Evolutionary conservation across 768 basidiomycete species (phyloP), one percentile per base, ranked within the genome.

Genomic region (Russula compacta): DNA sequence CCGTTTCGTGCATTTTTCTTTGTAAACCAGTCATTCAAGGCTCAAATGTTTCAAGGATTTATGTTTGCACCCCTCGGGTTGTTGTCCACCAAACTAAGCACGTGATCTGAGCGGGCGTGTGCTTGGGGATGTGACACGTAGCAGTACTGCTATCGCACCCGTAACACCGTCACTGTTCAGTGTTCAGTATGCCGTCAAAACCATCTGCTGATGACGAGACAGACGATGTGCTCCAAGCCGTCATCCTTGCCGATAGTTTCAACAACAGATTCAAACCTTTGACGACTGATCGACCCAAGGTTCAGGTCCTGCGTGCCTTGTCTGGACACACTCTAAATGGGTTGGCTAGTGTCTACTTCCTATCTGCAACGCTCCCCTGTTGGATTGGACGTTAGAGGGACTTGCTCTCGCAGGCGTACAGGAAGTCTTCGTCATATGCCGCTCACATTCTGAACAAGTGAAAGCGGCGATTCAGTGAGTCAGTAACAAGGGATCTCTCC

Each of bases 301-400:
- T 92, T 53, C n/a, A 29, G 46, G 59, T 24, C 11, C 39, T 56
- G 33, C 35, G 17, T 49, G 67, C 62, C 59, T 48, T 53, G 66
- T 63, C 44, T 64, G 3, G 29, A 60, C 21, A 35, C 17, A 5
- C 15, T 54, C 61, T 58, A 32, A 63, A 33, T 17, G 6, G 17
- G 17, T 49, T 48, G 4, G 39, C 52, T 64, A 95, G 92, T 95
- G 92, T 73, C 80, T 98, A 11, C 78, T 98, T 24, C 97, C 95
- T 1, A 82, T 98, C 66, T 94, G 94, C 75, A 98, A 98, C 73
- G 88, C 89, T 0, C 88, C 94, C 4, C 75, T 99, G 35, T 79
- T 99, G 38, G 91, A 92, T 67, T 98, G 95, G 94, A 98, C 97
- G 3, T 86, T 98, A 62, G 97, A 99, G 71, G 89, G 89, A 71